Conservation (phyloP, 768 basidiomycete genomes). For the Suillus bovinus region DNA sequence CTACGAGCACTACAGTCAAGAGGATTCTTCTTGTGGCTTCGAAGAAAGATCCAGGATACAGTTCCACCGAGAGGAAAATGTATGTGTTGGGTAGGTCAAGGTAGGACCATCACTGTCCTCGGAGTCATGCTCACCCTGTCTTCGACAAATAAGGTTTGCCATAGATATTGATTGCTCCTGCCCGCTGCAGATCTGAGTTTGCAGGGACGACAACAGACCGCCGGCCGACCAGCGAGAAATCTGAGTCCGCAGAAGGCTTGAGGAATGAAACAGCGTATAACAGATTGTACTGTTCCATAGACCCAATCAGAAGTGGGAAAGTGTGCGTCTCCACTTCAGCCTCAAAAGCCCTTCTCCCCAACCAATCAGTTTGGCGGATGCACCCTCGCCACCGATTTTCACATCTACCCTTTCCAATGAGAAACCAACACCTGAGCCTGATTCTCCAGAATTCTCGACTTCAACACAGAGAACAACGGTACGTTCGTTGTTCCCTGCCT, state of each 20-base stretch:
- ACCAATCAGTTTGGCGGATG: conserved; percentile 47
- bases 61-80: conserved; percentile 89
- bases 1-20: conserved; percentile 26
- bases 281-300: conserved; percentile 83
- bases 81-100: conserved; percentile 59
- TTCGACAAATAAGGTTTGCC: conserved; percentile 63
- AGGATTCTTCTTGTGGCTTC: conserved; percentile 25
- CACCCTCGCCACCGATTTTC: conserved; percentile 69
- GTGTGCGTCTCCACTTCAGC: conserved; percentile 40
- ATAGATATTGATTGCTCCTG: conserved; percentile 77
- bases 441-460: conserved; percentile 78
- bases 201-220: conserved; percentile 33
- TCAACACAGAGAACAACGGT: conserved; percentile 92
- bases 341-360: conserved; percentile 45
- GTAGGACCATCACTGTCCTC: conserved; percentile 18
- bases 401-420: conserved; percentile 77
- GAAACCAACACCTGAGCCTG: conserved; percentile 62
- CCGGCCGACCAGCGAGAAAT: conserved; percentile 37
- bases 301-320: conserved; percentile 74
- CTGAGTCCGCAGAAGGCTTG: conserved; percentile 57
- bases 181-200: conserved; percentile 58
- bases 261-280: conserved; percentile 88
- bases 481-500: conserved; percentile 77
- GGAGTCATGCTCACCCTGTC: conserved; percentile 14
- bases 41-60: conserved; percentile 79